A percentile compares a stretch with the other conserved stretches of the same genome.
Evolutionary conservation across 148 eudicot species (phyloP).

Genomic region (Pharnaceum exiguum): DNA sequence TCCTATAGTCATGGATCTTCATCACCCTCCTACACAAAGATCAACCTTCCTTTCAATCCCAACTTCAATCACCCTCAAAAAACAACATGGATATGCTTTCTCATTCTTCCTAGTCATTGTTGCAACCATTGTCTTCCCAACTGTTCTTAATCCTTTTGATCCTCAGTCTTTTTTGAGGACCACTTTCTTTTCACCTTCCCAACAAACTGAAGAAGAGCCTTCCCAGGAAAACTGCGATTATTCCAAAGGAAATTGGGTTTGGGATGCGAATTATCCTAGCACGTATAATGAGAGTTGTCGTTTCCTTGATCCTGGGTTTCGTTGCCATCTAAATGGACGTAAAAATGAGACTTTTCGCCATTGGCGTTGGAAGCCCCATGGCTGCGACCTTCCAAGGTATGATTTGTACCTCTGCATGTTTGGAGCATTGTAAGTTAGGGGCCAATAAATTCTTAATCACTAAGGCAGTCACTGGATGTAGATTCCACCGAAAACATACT

Average conservation of each 20-base stretch:
- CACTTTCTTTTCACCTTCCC: conserved; percentile 12
- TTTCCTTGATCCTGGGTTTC: conserved; percentile 74
- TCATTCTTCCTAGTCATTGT: conserved; percentile 21
- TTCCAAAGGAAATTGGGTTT: conserved; percentile 58
- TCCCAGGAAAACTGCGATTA: conserved; percentile 41
- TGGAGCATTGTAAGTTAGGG: no score
- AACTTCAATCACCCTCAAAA: conserved; percentile 21
- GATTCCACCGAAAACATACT: no score
- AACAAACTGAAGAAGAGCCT: neutral
- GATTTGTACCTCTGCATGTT: neutral
- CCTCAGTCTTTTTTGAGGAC: conserved; percentile 8
- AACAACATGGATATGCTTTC: conserved; percentile 15
- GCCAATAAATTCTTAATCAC: no score
- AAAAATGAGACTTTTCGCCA: conserved; percentile 42
- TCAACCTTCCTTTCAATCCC: conserved; percentile 5
- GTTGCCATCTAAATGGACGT: conserved; percentile 61
- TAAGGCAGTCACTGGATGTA: no score
- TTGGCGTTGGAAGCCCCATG: conserved; percentile 72
- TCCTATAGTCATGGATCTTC: conserved; percentile 53
- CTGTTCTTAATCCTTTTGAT: conserved; percentile 21
- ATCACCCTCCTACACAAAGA: conserved; percentile 11
- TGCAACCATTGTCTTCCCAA: conserved; percentile 13
- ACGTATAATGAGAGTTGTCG: conserved; percentile 56
- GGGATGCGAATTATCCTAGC: conserved; percentile 36
- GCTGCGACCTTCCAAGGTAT: conserved; percentile 72